Percentiles rank a stretch among this genome's conserved stretches.
These are phyloP conservation scores for Triticum urartu DNA, from an alignment of 176 grass and related monocot genomes.

Conservation along the genomic window DNA sequence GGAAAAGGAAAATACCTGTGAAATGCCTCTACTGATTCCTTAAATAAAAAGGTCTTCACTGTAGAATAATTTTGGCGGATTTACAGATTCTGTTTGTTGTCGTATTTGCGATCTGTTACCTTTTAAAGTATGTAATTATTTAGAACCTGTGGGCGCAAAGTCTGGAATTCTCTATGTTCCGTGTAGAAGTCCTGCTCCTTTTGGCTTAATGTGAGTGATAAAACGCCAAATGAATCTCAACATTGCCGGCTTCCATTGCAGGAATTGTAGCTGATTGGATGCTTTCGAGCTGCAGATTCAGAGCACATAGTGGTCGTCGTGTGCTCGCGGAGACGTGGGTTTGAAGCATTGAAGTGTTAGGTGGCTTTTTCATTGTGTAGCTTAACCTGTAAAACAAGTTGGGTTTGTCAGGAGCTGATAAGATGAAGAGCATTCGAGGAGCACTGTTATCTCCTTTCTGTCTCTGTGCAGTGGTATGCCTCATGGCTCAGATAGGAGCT, in stretches of 20 bases:
- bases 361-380: not conserved
- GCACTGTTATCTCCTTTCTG: not conserved
- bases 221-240: not conserved
- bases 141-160: not conserved
- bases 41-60: not conserved
- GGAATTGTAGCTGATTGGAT: slow-evolving; percentile 16
- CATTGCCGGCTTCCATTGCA: not conserved
- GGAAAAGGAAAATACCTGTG: not conserved
- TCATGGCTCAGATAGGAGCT: slow-evolving; percentile 54
- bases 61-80: not conserved
- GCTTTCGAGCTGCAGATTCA: slow-evolving; percentile 41
- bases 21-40: not conserved
- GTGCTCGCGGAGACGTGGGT: not conserved
- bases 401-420: not conserved
- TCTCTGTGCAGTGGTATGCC: slow-evolving; percentile 35
- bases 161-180: not conserved
- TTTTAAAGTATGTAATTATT: not conserved
- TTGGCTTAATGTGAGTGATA: not conserved
- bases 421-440: slow-evolving; percentile 35
- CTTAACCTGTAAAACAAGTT: not conserved
- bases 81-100: not conserved
- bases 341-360: slow-evolving; percentile 30
- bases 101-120: not conserved
- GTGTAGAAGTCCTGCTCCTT: not conserved
- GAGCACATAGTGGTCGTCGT: not conserved